These are phyloP conservation scores for Fusarium dimerum DNA, from an alignment of 2,329 filamentous ascomycete genomes.

Conservation along the genomic window DNA sequence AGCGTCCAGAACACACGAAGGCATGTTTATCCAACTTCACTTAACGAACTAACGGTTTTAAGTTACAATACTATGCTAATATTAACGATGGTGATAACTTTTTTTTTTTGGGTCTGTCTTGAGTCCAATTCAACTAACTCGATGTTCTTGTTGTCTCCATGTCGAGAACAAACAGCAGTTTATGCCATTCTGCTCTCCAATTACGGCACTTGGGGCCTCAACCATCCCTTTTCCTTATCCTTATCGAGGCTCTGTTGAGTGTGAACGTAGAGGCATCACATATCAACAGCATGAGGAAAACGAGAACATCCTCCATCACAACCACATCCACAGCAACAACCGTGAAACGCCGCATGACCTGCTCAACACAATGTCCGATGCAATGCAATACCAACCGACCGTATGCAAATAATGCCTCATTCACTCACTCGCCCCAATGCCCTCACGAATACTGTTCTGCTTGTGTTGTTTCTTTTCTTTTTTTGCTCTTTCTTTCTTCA, in stretches of 20 bases:
- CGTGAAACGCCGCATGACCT: conserved; percentile 33
- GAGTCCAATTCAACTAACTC: too few species aligned
- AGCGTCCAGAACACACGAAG: conserved; percentile 8
- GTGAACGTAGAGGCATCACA: neutral
- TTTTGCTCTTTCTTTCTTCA: conserved; percentile 9
- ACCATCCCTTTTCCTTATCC: neutral
- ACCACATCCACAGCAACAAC: conserved; percentile 10
- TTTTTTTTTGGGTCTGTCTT: too few species aligned
- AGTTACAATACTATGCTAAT: neutral
- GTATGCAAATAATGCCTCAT: conserved; percentile 38
- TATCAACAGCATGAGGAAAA: conserved; percentile 6
- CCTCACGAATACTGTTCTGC: conserved; percentile 19
- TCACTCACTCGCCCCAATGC: conserved; percentile 29
- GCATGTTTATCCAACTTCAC: neutral
- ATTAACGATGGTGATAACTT: too few species aligned
- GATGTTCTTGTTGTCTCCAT: too few species aligned
- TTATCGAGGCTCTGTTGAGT: neutral
- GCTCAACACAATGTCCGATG: conserved; percentile 29
- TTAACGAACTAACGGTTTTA: neutral
- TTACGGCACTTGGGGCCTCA: neutral
- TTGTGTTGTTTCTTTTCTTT: conserved; percentile 5
- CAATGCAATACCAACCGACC: conserved; percentile 32
- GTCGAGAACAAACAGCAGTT: too few species aligned
- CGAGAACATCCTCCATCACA: conserved; percentile 5
- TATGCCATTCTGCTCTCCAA: neutral